Evolutionary conservation across 352 stramenopile species (phyloP), one percentile per base, ranked within the genome.

Genomic region (Pythium aquatile): DNA sequence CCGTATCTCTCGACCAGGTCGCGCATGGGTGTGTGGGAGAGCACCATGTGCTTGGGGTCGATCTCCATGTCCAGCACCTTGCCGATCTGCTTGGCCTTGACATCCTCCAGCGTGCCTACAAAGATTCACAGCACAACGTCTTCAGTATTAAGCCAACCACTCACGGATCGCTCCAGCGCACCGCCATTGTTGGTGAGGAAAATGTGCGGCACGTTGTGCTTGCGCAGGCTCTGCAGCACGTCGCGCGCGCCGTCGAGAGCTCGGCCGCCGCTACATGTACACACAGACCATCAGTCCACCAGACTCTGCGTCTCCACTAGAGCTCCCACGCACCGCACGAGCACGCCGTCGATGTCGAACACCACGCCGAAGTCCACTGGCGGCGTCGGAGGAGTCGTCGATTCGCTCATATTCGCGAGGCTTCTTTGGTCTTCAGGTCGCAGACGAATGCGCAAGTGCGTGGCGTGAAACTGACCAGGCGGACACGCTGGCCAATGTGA

Each of bases 301-400:
- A 1, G 2, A 28, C 26, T 32, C 17, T 29, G 40, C 14, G 44
- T 30, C 44, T 51, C 28, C 24, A 17, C 46, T 30, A 14, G 40
- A 48, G 28, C 8, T 16, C 11, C 16, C 6, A 46, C 55, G 87
- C 40, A 92, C 86, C 91, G 82, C 53, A 97, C 89, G 42, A 97
- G 75, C 13, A 97, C 91, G 58, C 91, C 91, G 47, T 97, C 91
- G 44, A 97, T 97, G 66, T 97, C 91, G 65, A 97, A 97, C 6
- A 88, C 90, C 42, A 97, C 87, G 40, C 86, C 87, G 42, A 94
- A 93, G 28, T 79, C 78, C 8, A 74, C 70, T 26, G 63, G 28
- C 47, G 28, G 28, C 28, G 24, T 37, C 8, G 28, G 9, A n/a
- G 44, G 44, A 5, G 44, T 29, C 6, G 44, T 13, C 8, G n/a